These are phyloP conservation scores for Euptelea pleiosperma DNA, from an alignment of 164 flowering plant species.

Conservation along the genomic window DNA sequence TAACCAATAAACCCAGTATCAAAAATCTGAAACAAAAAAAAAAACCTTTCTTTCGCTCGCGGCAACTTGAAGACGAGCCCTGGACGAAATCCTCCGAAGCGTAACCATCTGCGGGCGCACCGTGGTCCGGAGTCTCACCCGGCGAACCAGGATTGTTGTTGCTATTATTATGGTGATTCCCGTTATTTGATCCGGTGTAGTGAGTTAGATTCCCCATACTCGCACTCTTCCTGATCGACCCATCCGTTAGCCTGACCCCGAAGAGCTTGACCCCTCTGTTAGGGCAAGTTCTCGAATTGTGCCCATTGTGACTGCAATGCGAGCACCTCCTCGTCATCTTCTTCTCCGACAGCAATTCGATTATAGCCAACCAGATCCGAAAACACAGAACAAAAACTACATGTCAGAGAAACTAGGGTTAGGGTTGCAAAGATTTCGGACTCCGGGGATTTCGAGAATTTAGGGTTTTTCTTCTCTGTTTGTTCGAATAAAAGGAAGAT, in stretches of 20 bases:
- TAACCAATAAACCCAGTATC: background rate
- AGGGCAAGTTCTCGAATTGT: constrained; percentile 90
- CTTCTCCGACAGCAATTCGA: background rate
- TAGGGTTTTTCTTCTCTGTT: background rate
- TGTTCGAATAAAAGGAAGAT: too few species aligned
- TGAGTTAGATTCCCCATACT: constrained; percentile 86
- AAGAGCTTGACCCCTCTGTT: constrained; percentile 85
- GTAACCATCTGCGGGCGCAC: constrained; percentile 56
- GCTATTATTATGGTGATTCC: constrained; percentile 6
- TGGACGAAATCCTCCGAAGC: constrained; percentile 88
- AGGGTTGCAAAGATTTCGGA: too few species aligned
- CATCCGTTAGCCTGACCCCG: constrained; percentile 83
- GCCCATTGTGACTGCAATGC: constrained; percentile 87
- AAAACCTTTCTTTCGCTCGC: constrained; percentile 88
- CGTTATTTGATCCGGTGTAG: constrained; percentile 36
- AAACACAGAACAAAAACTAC: background rate
- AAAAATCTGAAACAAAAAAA: constrained; percentile 3
- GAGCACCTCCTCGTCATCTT: constrained; percentile 83
- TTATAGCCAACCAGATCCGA: background rate
- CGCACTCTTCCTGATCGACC: constrained; percentile 85
- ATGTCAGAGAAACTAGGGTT: constrained; percentile 5
- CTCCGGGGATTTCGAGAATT: too few species aligned
- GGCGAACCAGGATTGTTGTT: constrained; percentile 44
- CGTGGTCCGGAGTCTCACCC: constrained; percentile 55
- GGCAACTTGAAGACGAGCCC: constrained; percentile 65